Evolutionary conservation across 2,329 filamentous ascomycete species (phyloP), one percentile per base, ranked within the genome.

Genomic region (Fusarium sp.): DNA sequence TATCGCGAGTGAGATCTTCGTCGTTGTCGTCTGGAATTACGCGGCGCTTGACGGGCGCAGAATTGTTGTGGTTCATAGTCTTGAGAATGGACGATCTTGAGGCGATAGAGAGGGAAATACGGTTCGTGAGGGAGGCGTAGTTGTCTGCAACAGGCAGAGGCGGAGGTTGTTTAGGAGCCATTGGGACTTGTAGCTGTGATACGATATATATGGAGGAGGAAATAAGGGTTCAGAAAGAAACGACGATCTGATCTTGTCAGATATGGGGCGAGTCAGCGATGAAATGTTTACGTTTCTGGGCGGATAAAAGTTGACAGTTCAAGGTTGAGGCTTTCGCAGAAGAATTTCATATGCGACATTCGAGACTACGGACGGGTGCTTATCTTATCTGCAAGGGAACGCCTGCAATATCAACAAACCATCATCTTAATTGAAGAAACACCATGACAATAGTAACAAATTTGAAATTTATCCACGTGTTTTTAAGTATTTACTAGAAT

Each of bases 91-190:
- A 75, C 7, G 78, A 71, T 60, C 78, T 79, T 12, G 78, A 76
- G 55, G 81, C 71, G 41, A 81, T 69, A 70, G 79, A 75, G 55
- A 84, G 77, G 60, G 81, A 79, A 60, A 84, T 80, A 63, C 78
- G 78, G 78, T 85, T 85, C 64, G 80, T 75, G 51, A 82, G 71
- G 58, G 79, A 75, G 69, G 78, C 78, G 75, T 76, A 77, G 73
- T 83, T 75, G 58, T 79, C 70, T 25, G 80, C 80, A 49, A 79
- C 74, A 49, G 82, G 81, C 49, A 80, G 78, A 54, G 73, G 71
- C 3, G 73, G 68, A 24, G 74, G 60, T 42, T 61, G 74, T 37
- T 63, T 60, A 20, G 69, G 72, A 46, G 69, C 56, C 74, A 77
- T 77, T 56, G 52, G 40, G 30, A 42, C 6, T 46, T 49, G 34